phyloP scores from a whole-genome alignment of 176 grass and related monocot genomes.

The Chrysopogon serrulatus region DNA sequence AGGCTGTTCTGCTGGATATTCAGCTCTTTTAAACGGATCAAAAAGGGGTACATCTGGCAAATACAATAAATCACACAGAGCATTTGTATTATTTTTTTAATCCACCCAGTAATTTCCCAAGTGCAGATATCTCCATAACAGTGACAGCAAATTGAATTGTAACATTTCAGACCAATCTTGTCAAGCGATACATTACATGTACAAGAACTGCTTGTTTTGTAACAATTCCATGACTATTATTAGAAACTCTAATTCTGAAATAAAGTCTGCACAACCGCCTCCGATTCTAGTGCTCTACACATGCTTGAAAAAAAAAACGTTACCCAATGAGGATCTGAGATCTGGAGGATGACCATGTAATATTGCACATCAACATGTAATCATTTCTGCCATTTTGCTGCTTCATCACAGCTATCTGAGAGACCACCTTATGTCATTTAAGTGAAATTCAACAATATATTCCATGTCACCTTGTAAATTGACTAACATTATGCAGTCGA shows the following conservation, averaged over 20 bases:
- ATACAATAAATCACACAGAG: not conserved
- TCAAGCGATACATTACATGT: not conserved
- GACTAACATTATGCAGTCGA: not conserved
- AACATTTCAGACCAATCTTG: not conserved
- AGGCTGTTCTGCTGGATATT: not conserved
- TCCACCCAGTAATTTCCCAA: not conserved
- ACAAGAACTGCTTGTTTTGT: slow-evolving; percentile 6
- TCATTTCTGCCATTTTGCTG: not conserved
- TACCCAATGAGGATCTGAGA: not conserved
- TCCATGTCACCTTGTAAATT: not conserved
- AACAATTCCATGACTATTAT: not conserved
- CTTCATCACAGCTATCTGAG: not conserved
- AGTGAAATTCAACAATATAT: not conserved
- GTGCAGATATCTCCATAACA: not conserved
- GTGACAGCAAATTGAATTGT: slow-evolving; percentile 6
- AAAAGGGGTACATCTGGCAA: not conserved
- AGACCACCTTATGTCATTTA: not conserved
- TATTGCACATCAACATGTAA: not conserved
- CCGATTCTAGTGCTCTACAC: not conserved
- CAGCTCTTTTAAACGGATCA: not conserved
- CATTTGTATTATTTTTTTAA: not conserved
- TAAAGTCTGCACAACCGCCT: not conserved
- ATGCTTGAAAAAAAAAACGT: not conserved
- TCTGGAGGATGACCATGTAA: not conserved
- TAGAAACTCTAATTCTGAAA: not conserved